Conservation (phyloP, 164 flowering plant species). For the Platanus orientalis region DNA sequence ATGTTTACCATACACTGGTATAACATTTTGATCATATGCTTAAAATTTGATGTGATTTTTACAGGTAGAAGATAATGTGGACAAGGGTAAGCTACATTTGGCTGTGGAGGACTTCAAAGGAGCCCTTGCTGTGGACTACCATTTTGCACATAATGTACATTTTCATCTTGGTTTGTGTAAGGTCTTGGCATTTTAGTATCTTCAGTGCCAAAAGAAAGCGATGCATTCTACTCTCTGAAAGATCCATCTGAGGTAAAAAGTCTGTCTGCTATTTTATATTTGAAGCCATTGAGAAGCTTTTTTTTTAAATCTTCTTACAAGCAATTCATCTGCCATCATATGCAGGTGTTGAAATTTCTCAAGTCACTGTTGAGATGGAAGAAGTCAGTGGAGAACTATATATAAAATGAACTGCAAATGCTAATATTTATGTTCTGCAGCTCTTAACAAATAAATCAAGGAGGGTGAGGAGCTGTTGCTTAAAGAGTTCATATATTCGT, state of each 20-base stretch:
- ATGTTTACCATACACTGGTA: not conserved
- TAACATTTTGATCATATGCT: not conserved
- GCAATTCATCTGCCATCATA: not conserved
- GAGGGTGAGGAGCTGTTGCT: not conserved
- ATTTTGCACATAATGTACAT: constrained; percentile 80
- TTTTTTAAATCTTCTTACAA: not conserved
- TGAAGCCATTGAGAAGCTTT: not conserved
- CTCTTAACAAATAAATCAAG: not conserved
- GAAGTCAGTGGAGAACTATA: constrained; percentile 14
- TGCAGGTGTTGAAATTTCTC: constrained; percentile 78
- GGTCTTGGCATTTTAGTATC: constrained; percentile 90
- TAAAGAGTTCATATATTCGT: not conserved
- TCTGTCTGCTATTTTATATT: not conserved
- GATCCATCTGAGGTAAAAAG: constrained; percentile 74
- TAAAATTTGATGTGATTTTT: constrained; percentile 10
- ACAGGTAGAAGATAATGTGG: constrained; percentile 93
- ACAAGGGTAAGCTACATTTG: constrained; percentile 82
- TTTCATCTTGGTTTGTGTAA: constrained; percentile 86
- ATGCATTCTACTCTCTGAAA: constrained; percentile 70
- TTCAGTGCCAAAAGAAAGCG: constrained; percentile 69
- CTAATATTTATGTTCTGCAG: not conserved
- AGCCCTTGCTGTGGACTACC: constrained; percentile 87
- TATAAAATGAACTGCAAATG: not conserved
- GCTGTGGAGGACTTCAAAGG: constrained; percentile 81
- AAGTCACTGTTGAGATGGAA: constrained; percentile 50